phyloP scores from a whole-genome alignment of 257 asterid species.

The Solanum chilense region DNA sequence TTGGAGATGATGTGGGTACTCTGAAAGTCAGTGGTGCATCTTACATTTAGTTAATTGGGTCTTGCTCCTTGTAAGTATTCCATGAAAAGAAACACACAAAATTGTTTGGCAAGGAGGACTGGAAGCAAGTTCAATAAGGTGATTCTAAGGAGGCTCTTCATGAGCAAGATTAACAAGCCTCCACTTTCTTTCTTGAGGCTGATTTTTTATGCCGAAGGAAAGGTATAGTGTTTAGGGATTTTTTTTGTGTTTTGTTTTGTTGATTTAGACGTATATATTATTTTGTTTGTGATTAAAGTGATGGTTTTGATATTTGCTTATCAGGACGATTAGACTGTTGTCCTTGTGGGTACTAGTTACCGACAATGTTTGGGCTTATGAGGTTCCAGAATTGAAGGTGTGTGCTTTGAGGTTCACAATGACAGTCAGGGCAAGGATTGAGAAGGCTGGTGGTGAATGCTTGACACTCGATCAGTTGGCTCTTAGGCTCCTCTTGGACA shows the following conservation, averaged over 20 bases:
- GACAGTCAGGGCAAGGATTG: conserved; percentile 86
- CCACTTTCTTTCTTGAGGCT: conserved; percentile 81
- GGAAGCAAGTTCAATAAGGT: conserved; percentile 84
- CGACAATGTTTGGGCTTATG: conserved; percentile 26
- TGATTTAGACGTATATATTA: background rate
- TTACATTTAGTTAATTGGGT: background rate
- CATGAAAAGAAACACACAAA: background rate
- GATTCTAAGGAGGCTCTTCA: conserved; percentile 68
- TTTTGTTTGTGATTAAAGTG: background rate
- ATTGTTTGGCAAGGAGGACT: conserved; percentile 66
- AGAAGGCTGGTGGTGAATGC: conserved; percentile 91
- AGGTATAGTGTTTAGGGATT: conserved; percentile 25
- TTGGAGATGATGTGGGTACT: background rate
- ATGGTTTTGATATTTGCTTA: background rate
- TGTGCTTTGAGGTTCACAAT: conserved; percentile 43
- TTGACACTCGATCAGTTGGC: conserved; percentile 91
- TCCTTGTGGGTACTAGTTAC: conserved; percentile 29
- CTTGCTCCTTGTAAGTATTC: background rate
- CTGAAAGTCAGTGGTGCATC: background rate
- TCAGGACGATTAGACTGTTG: conserved; percentile 31
- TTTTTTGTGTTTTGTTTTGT: no score
- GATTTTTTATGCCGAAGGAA: conserved; percentile 44
- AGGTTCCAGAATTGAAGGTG: conserved; percentile 26
- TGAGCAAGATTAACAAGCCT: conserved; percentile 86
- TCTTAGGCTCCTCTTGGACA: conserved; percentile 96